Conservation (phyloP, 2,329 filamentous ascomycete species). For the Pseudocercospora vitis region DNA sequence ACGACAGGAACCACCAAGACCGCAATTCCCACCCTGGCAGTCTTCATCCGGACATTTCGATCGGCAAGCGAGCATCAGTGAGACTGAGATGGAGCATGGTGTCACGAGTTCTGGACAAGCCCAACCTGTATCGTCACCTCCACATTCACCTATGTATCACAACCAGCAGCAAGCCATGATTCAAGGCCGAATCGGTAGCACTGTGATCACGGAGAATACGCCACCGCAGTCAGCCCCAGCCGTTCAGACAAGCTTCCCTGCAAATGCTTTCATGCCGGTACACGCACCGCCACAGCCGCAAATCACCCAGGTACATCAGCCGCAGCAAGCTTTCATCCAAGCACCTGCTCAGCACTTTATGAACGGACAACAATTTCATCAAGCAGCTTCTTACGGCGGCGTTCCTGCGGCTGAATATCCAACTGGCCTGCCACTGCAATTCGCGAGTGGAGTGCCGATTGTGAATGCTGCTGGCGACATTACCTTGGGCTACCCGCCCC, state of each 20-base stretch:
- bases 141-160: conserved; percentile 45
- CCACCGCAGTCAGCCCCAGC: conserved; percentile 54
- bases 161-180: conserved; percentile 23
- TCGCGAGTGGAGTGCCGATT: conserved; percentile 31
- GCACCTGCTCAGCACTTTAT: conserved; percentile 28
- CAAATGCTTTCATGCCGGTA: conserved; percentile 36
- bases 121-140: conserved; percentile 46
- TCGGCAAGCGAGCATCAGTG: conserved; percentile 44
- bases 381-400: conserved; percentile 16
- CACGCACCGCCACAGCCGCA: conserved; percentile 19
- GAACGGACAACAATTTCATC: conserved; percentile 30
- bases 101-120: conserved; percentile 24
- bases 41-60: conserved; percentile 32
- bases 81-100: conserved; percentile 38
- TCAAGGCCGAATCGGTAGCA: conserved; percentile 33
- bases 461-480: conserved; percentile 30
- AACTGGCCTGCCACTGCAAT: conserved; percentile 25
- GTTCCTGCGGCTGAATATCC: conserved; percentile 15
- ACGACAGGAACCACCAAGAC: conserved; percentile 27
- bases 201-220: conserved; percentile 46
- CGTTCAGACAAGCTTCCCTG: conserved; percentile 49
- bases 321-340: conserved; percentile 20
- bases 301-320: conserved; percentile 21
- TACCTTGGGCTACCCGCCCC: conserved; percentile 29
- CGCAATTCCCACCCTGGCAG: conserved; percentile 45